Evolutionary conservation across 2,329 filamentous ascomycete species (phyloP), one percentile per base, ranked within the genome.

Genomic region (Cladophialophora carrionii): DNA sequence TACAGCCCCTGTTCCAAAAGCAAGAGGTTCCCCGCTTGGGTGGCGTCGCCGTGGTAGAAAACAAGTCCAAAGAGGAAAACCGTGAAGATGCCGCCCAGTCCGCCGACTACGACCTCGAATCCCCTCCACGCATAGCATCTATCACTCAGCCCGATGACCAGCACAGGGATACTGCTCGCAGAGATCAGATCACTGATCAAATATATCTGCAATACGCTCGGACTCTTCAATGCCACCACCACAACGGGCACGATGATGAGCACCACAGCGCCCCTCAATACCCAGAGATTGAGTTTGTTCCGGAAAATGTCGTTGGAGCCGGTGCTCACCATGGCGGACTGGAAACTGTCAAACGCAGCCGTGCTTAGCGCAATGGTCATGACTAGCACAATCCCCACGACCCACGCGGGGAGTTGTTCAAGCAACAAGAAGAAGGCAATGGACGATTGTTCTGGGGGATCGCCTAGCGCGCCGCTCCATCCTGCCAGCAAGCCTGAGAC

Each of bases 251-350:
- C 79, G 73, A 92, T 92, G 76, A 93, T 72, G 17, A 90, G 74
- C 0, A 94, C 85, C 29, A 95, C 90, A 48, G 82, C 82, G 20
- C 74, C 82, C 54, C 91, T 88, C 71, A 94, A 89, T 76, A 82
- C 85, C 86, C 90, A 90, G 69, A 93, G 85, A 72, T 87, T 88
- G 62, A 95, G 85, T 65, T 84, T 86, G 82, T 95, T 95, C 72
- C 90, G 87, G 83, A 94, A 94, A 14, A 95, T 78, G 74, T 95
- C 91, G 79, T 94, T 94, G 70, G 89, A 92, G 14, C 88, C 89
- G 0, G 89, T 90, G n/a, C 89, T 91, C 7, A 94, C 88, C 88
- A 95, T 92, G 71, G 91, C 89, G 1, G 88, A 90, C 77, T 94
- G 91, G 43, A 94, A 82, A 67, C 85, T 89, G 80, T 95, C 91